Conservation (phyloP, 768 basidiomycete genomes). For the Podaxis sp. region DNA sequence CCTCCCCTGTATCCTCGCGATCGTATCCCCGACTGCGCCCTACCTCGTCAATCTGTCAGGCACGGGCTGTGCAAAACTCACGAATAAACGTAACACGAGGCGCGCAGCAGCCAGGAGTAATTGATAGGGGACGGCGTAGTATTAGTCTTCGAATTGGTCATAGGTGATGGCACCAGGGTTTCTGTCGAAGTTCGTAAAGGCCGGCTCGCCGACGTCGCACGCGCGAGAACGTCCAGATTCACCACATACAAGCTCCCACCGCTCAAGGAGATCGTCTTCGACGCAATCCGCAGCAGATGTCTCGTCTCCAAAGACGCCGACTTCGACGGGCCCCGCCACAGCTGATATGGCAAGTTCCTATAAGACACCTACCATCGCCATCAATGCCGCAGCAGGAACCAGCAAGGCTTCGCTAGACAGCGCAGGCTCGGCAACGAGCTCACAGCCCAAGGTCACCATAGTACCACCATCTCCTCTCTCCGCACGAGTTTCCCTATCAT, state of each 20-base stretch:
- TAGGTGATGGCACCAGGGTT: conserved; percentile 16
- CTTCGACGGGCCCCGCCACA: background rate
- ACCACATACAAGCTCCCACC: background rate
- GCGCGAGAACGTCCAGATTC: conserved; percentile 8
- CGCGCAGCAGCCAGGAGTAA: background rate
- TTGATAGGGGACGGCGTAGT: background rate
- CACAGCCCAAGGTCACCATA: conserved; percentile 11
- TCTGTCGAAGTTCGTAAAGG: conserved; percentile 13
- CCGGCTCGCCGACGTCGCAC: background rate
- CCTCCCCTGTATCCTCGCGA: background rate
- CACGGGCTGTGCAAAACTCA: background rate
- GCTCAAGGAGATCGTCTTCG: background rate
- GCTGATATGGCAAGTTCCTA: background rate
- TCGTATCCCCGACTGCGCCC: background rate
- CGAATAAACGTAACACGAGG: background rate
- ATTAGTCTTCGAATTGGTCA: background rate
- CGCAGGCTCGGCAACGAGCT: background rate
- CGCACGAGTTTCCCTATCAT: background rate
- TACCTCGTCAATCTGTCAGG: background rate
- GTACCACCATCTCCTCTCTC: conserved; percentile 13
- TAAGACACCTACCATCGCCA: conserved; percentile 4
- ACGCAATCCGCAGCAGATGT: background rate
- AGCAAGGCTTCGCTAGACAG: conserved; percentile 7
- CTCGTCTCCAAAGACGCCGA: background rate
- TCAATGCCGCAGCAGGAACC: background rate